These are phyloP conservation scores for Penicillium vulpinum DNA, from an alignment of 2,329 filamentous ascomycete species.

Conservation along the genomic window DNA sequence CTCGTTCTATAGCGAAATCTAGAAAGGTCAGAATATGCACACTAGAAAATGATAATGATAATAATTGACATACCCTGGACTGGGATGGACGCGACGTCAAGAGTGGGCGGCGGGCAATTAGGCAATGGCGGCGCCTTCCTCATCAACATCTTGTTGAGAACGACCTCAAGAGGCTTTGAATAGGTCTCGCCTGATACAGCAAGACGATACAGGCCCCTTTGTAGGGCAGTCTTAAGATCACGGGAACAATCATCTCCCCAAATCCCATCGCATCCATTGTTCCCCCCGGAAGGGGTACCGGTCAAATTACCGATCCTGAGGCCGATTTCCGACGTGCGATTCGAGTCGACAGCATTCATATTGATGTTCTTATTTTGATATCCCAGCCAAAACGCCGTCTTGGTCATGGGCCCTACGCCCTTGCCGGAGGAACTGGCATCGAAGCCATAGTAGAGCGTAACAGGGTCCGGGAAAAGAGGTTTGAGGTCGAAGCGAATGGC, in stretches of 20 bases:
- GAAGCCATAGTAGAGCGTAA: constrained; percentile 39
- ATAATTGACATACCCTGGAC: constrained; percentile 31
- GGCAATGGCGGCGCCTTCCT: constrained; percentile 22
- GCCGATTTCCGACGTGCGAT: constrained; percentile 40
- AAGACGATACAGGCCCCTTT: constrained; percentile 29
- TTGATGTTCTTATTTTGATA: constrained; percentile 33
- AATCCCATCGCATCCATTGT: constrained; percentile 42
- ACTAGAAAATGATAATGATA: background rate
- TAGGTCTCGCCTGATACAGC: constrained; percentile 30
- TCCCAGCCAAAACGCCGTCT: constrained; percentile 39
- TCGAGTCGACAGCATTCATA: constrained; percentile 28
- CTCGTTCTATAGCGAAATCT: constrained; percentile 37
- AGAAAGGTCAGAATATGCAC: constrained; percentile 1
- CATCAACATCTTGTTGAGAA: constrained; percentile 30
- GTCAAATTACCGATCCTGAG: constrained; percentile 40
- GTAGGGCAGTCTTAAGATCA: constrained; percentile 32
- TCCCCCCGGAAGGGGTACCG: constrained; percentile 34
- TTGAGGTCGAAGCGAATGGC: constrained; percentile 35
- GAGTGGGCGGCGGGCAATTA: constrained; percentile 33
- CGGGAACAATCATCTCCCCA: constrained; percentile 37
- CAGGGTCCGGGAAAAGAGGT: constrained; percentile 35
- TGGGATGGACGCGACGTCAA: constrained; percentile 36
- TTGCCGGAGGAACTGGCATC: constrained; percentile 35
- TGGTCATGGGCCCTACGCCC: constrained; percentile 36
- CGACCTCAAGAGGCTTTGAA: constrained; percentile 30